A percentile compares a stretch with the other conserved stretches of the same genome.
Conservation (phyloP, 176 grass and related monocot genomes). For the Rhipidocladum racemiflorum region DNA sequence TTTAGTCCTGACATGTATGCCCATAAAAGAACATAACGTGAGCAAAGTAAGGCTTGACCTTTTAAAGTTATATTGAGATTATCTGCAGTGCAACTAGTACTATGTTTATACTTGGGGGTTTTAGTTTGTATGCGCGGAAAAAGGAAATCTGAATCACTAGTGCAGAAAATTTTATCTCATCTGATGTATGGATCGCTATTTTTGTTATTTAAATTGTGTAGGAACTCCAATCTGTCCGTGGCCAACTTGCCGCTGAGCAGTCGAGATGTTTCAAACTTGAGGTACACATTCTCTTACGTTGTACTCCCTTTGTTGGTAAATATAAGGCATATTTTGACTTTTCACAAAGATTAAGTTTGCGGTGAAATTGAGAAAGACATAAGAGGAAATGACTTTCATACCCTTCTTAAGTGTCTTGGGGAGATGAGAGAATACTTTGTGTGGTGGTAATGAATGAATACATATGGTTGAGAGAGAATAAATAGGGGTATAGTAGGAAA, state of each 20-base stretch:
- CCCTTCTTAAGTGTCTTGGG: too few relatives aligned
- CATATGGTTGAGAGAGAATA: too few relatives aligned
- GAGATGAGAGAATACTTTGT: too few relatives aligned
- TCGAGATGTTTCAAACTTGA: slow-evolving; percentile 99
- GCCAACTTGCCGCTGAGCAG: slow-evolving; percentile 94
- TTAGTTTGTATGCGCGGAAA: not conserved
- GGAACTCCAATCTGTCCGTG: slow-evolving; percentile 93
- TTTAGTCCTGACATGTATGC: not conserved
- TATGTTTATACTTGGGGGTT: not conserved
- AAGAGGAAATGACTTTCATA: too few relatives aligned
- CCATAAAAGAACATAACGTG: not conserved
- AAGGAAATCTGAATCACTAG: not conserved
- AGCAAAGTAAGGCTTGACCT: not conserved
- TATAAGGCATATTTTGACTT: too few relatives aligned
- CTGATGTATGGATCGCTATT: not conserved
- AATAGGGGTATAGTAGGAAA: too few relatives aligned
- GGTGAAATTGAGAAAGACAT: too few relatives aligned
- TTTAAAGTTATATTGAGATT: not conserved
- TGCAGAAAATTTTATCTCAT: not conserved
- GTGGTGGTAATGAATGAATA: too few relatives aligned
- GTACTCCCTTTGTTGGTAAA: too few relatives aligned
- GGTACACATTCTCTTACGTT: slow-evolving; percentile 44
- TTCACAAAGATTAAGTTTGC: too few relatives aligned
- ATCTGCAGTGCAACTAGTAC: not conserved
- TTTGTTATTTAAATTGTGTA: slow-evolving; percentile 37